Evolutionary conservation across 2,329 filamentous ascomycete species (phyloP), one percentile per base, ranked within the genome.

Genomic region (Colletotrichum navitas): DNA sequence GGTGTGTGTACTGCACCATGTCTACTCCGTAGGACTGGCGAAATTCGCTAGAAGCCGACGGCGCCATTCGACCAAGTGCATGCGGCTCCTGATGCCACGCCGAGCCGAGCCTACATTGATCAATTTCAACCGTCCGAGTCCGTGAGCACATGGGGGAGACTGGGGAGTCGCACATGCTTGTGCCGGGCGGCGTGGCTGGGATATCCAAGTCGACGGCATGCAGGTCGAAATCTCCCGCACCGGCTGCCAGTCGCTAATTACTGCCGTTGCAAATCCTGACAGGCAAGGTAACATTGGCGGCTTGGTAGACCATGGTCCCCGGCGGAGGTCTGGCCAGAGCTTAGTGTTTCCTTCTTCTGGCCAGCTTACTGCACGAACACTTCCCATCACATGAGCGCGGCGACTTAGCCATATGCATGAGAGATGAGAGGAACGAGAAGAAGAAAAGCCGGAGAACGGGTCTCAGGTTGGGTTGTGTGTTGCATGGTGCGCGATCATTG

Each of bases 141-240:
- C 39, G 41, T 54, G 54, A 16, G 51, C 39, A 26, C 43, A 43
- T 36, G 32, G 18, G 36, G 34, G 8, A n/a, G 12, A 18, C 18
- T 2, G 41, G 26, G 24, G 61, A 45, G 49, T 63, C 39, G 16
- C 21, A 71, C 65, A 71, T 68, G 65, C 47, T 26, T 45, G 26
- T 68, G 68, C 45, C 43, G 32, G 64, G 32, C 21, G 11, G 52
- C 41, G 65, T 59, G 65, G 36, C 65, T 16, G 39, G 65, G 68
- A 26, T 52, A 52, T 26, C 68, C 65, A 58, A 21, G 68, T 52
- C 43, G 34, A 41, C 59, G 54, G 52, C 39, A 24, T 68, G 68
- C 68, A 68, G 65, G 64, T 71, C 65, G 59, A 71, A 68, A 71
- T 71, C 52, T 71, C 59, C 59, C 52, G 41, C 34, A 11, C 64